phyloP scores from a whole-genome alignment of 306 rosid species.

The Prunus campanulata region DNA sequence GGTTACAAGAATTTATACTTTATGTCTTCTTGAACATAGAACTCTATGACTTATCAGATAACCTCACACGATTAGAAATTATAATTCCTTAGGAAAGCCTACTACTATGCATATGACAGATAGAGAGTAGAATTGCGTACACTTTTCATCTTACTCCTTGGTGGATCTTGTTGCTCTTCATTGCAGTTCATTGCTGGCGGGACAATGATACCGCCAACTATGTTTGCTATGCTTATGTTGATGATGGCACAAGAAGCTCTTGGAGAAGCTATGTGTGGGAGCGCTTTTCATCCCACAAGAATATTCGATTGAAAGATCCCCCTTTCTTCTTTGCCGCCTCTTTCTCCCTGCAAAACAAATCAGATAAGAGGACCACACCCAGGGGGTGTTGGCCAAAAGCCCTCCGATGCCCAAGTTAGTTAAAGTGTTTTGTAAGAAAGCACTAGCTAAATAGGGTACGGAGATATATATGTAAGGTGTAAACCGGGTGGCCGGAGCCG shows the following conservation, averaged over 20 bases:
- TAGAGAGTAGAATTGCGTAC: background rate
- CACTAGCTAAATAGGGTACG: no score
- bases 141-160: background rate
- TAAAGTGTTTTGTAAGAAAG: no score
- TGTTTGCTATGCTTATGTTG: conserved; percentile 79
- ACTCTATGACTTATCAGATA: background rate
- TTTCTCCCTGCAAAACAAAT: no score
- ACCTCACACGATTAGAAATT: background rate
- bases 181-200: conserved; percentile 84
- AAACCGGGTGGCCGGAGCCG: no score
- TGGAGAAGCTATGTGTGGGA: conserved; percentile 63
- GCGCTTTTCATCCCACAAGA: no score
- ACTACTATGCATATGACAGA: background rate
- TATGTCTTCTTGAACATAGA: background rate
- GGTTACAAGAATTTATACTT: background rate
- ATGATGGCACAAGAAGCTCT: conserved; percentile 96
- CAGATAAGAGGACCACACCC: no score
- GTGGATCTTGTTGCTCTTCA: conserved; percentile 10
- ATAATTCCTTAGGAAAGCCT: background rate
- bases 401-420: no score
- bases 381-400: no score
- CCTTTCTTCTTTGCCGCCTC: no score
- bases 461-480: no score
- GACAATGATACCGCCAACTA: conserved; percentile 86
- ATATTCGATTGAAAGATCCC: no score